Conservation (phyloP, 2,329 filamentous ascomycete genomes). For the Exophiala lecanii-corni region DNA sequence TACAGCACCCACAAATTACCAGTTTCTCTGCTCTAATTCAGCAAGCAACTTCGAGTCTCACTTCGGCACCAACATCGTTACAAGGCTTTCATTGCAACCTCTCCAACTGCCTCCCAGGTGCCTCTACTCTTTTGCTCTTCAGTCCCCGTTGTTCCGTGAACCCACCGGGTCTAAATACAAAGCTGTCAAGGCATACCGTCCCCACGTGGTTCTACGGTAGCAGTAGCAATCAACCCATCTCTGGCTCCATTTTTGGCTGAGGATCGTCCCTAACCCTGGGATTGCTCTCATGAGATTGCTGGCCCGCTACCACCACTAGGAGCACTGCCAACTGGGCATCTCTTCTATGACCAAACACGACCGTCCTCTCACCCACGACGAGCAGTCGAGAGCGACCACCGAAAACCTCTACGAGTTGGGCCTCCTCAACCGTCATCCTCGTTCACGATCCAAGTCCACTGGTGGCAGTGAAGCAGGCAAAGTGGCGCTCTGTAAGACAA, state of each 20-base stretch:
- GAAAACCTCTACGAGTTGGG: conserved; percentile 28
- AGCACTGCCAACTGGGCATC: conserved; percentile 17
- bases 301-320: conserved; percentile 19
- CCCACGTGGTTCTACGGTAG: conserved; percentile 21
- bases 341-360: conserved; percentile 27
- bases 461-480: conserved; percentile 10
- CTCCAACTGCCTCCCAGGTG: too few species aligned
- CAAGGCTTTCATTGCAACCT: too few species aligned
- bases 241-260: conserved; percentile 8
- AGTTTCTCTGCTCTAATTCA: neutral
- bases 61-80: too few species aligned
- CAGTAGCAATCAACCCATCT: neutral
- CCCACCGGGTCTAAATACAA: conserved; percentile 9
- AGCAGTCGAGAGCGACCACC: conserved; percentile 21
- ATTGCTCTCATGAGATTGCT: conserved; percentile 20
- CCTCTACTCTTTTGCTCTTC: conserved; percentile 7
- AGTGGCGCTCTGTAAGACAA: conserved; percentile 21
- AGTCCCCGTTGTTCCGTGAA: conserved; percentile 12
- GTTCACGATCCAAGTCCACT: conserved; percentile 15
- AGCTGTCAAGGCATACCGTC: too few species aligned
- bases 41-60: neutral
- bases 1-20: neutral
- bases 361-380: conserved; percentile 15
- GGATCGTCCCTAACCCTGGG: conserved; percentile 8
- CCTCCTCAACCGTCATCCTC: conserved; percentile 22